Base-by-base conservation (phyloP, 2,329 filamentous ascomycete genomes). In the Penicillium oxalicum region DNA sequence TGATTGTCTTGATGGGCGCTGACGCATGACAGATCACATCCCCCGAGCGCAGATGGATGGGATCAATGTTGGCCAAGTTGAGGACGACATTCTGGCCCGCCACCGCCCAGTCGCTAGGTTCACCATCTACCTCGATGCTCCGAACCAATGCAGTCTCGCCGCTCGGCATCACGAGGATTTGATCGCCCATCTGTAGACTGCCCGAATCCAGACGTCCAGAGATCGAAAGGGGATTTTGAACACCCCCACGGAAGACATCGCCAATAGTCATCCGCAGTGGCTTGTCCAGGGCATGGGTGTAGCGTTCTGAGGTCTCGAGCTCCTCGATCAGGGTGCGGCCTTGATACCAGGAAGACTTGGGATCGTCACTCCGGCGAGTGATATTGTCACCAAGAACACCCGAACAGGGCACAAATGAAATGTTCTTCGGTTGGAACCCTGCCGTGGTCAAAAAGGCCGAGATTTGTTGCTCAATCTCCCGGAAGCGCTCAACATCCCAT, bases 351-450 rank as follows among this genome's bases (percentile, higher is more conserved):
- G 79, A 74, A 25, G 81, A 79, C 4, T 76, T 76, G 9, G 63
- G 29, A 72, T 69, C 59, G 66, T 75, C 48, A 61, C 64, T 47
- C 62, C 70, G 49, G 79, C 76, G 32, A 75, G 62, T 74, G 45
- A 98, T 83, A 63, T 98, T 97, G 60, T 91, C 89, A 35, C 93
- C 93, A 37, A 84, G 83, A 1, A 97, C 78, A 1, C 93, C 93
- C 0, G 91, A 95, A 49, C 93, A 89, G 0, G 93, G 93, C 4
- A 98, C 79, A 61, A 95, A 95, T 18, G 82, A 83, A 47, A 96
- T 78, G 55, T 93, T 88, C 67, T 88, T 91, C 4, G 79, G 65
- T 48, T 86, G 81, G 62, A 97, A 98, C 1, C 88, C 89, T 0
- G 91, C 87, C 0, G 84, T 82, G 0, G 80, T 83, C 51, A 98